These are phyloP conservation scores for Botrytis aclada DNA, from an alignment of 2,329 filamentous ascomycete genomes.

Conservation along the genomic window DNA sequence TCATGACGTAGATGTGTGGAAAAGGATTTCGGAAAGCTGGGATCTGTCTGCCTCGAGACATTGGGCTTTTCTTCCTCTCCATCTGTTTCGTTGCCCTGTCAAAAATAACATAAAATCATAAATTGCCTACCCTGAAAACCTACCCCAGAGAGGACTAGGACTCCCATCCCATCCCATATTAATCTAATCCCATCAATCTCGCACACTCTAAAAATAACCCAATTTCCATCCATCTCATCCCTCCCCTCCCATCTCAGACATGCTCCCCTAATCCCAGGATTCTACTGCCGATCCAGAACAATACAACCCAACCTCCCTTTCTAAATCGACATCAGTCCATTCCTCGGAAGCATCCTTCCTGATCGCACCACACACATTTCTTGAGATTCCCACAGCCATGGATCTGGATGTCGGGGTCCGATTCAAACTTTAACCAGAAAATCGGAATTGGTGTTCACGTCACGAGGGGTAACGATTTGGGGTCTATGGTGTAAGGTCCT, in stretches of 20 bases:
- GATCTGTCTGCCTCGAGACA: not conserved
- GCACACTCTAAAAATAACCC: not conserved
- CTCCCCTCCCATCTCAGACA: not conserved
- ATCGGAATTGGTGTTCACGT: not conserved
- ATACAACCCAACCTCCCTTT: too few relatives aligned
- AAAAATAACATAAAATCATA: not conserved
- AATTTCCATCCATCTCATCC: not conserved
- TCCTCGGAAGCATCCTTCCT: not conserved
- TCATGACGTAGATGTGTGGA: not conserved
- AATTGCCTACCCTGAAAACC: not conserved
- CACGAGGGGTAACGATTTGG: not conserved
- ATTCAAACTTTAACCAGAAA: not conserved
- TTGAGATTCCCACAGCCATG: not conserved
- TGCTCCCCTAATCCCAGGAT: not conserved
- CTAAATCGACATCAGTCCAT: not conserved
- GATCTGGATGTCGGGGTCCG: not conserved
- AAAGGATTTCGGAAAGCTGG: not conserved
- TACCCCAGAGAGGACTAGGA: not conserved
- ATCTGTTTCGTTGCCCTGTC: not conserved
- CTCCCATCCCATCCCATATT: not conserved
- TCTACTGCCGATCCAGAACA: slow-evolving; percentile 1
- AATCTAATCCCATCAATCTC: not conserved
- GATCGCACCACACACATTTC: not conserved
- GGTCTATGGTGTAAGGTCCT: not conserved
- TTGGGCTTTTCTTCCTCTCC: too few relatives aligned